Base-by-base conservation (phyloP, 371 early-diverging fungal genomes). In the Rhizopus sp. region DNA sequence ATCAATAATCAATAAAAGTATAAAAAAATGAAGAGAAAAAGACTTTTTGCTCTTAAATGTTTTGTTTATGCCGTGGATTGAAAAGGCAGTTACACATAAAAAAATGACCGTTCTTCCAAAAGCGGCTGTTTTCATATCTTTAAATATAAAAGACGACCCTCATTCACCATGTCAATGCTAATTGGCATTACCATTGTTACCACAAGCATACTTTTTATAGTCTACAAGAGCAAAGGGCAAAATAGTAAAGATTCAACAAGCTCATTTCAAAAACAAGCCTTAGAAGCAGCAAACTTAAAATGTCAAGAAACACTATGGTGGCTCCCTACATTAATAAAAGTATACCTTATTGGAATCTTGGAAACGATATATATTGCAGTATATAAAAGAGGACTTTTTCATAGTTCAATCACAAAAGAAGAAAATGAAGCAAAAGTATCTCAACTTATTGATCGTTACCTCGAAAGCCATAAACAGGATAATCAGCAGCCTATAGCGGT, bases 311-410 rank as follows among this genome's bases (percentile, higher is more conserved):
- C 15, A n/a, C n/a, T 42, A n/a, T n/a, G 7, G 13, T 62, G 51
- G 55, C 1, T 60, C 10, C 66, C 70, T 9, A 46, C 54, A 35
- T 57, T 59, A 4, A 42, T 66, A 12, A 62, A 62, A 40, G 70
- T 72, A 0, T 76, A 76, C 46, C 30, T 64, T 0, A 53, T 76
- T 45, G 76, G 76, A 7, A 57, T 72, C 1, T 33, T 67, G 4
- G 76, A 76, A 31, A 70, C 73, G 0, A 30, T 72, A 5, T 45
- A 63, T 38, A 76, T 66, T 37, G 56, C 64, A 2, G 15, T 64
- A 0, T 72, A 61, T 44, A 62, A 63, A 34, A 56, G 76, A 8
- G 69, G 62, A 3, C 23, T 66, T 3, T 54, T 63, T 40, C 55
- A 39, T 42, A 8, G 30, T 23, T 15, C 29, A 33, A 8, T 48